Evolutionary conservation across 345 rosid species (phyloP).

Genomic region (rapeseed (Brassica napus)): DNA sequence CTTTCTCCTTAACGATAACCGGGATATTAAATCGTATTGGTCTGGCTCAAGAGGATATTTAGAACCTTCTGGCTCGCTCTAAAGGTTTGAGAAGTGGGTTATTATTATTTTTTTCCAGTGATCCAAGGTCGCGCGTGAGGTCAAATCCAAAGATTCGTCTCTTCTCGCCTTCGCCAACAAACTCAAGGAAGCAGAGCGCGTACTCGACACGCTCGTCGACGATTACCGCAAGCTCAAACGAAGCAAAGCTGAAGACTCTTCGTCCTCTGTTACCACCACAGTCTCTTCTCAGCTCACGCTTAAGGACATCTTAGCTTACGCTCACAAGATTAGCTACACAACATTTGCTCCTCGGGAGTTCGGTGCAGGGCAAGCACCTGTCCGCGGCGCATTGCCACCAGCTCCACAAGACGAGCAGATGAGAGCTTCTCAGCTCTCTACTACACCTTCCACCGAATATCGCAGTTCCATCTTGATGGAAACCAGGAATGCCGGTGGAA

Average conservation of each 20-base stretch:
- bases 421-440: constrained; percentile 76
- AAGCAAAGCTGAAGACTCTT: constrained; percentile 31
- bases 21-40: not conserved
- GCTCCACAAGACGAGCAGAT: constrained; percentile 98
- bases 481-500: constrained; percentile 93
- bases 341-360: constrained; percentile 93
- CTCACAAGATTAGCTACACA: constrained; percentile 89
- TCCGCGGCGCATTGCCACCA: constrained; percentile 95
- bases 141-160: constrained; percentile 56
- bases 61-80: too few species aligned
- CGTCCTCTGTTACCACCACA: constrained; percentile 49
- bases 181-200: constrained; percentile 68
- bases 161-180: constrained; percentile 72
- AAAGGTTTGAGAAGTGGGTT: too few species aligned
- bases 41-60: too few species aligned
- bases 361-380: constrained; percentile 86
- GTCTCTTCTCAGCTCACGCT: constrained; percentile 75
- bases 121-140: constrained; percentile 54
- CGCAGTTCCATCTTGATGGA: constrained; percentile 92
- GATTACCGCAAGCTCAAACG: constrained; percentile 75
- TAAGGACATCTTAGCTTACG: constrained; percentile 73
- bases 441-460: constrained; percentile 63
- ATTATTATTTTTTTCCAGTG: too few species aligned
- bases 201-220: too few species aligned
- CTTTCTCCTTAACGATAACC: not conserved